Evolutionary conservation across 495 filamentous ascomycete genomes (phyloP).

Genomic region (Talaromyces adpressus): DNA sequence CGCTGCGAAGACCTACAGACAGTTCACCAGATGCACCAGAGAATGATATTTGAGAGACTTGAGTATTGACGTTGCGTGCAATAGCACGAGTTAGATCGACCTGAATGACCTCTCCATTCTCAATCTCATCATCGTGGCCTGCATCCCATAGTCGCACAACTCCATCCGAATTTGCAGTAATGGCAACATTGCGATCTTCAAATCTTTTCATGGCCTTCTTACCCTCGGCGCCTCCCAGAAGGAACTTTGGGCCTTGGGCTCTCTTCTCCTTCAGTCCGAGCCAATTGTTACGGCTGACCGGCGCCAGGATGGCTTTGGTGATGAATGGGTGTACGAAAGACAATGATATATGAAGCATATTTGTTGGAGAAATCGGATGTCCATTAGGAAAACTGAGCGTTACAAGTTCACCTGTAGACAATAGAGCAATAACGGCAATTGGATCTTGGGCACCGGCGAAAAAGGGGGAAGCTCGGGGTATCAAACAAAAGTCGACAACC

Average conservation of each 20-base stretch:
- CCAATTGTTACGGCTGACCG: slow-evolving; percentile 73
- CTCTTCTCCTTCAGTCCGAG: slow-evolving; percentile 79
- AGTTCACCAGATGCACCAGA: slow-evolving; percentile 74
- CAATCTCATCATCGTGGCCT: slow-evolving; percentile 85
- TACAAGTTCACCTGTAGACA: slow-evolving; percentile 79
- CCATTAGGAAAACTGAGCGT: slow-evolving; percentile 89
- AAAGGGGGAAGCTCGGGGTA: slow-evolving; percentile 75
- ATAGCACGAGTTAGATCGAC: slow-evolving; percentile 82
- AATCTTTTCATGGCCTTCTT: slow-evolving; percentile 61
- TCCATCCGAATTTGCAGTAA: slow-evolving; percentile 81
- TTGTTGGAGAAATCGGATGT: slow-evolving; percentile 81
- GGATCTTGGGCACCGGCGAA: slow-evolving; percentile 87
- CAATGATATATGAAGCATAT: slow-evolving; percentile 78
- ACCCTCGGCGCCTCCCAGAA: slow-evolving; percentile 69
- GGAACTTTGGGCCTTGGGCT: slow-evolving; percentile 61
- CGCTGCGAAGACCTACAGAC: slow-evolving; percentile 69
- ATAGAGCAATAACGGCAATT: slow-evolving; percentile 68
- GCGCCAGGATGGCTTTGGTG: slow-evolving; percentile 56
- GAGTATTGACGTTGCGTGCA: slow-evolving; percentile 67
- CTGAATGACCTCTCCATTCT: slow-evolving; percentile 76
- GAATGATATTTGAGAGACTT: slow-evolving; percentile 68
- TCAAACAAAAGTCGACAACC: slow-evolving; percentile 72
- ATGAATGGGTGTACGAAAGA: slow-evolving; percentile 85
- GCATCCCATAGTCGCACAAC: slow-evolving; percentile 84
- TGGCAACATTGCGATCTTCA: slow-evolving; percentile 72